These are phyloP conservation scores for Daldinia sp. DNA, from an alignment of 2,329 filamentous ascomycete species.

Conservation along the genomic window DNA sequence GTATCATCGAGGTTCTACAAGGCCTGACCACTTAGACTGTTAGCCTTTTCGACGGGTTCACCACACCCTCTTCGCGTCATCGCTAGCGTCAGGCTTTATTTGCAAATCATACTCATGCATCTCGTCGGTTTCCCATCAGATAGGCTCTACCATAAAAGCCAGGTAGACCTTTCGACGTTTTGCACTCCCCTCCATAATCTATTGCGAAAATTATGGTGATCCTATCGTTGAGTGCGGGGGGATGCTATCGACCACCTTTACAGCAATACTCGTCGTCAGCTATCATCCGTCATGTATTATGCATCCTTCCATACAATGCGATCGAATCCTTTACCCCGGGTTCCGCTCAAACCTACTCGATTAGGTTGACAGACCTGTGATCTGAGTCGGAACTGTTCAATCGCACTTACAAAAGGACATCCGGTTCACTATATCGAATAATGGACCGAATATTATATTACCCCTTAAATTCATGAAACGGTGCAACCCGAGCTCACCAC, in stretches of 20 bases:
- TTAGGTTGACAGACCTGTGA: conserved; percentile 23
- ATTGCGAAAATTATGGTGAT: conserved; percentile 12
- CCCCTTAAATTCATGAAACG: conserved; percentile 33
- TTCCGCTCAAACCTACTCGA: conserved; percentile 28
- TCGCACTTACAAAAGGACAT: conserved; percentile 3
- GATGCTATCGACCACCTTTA: conserved; percentile 11
- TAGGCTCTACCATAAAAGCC: conserved; percentile 9
- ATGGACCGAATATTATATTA: conserved; percentile 21
- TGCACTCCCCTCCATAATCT: conserved; percentile 17
- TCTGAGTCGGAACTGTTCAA: conserved; percentile 19
- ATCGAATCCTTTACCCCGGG: conserved; percentile 38
- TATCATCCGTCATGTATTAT: conserved; percentile 14
- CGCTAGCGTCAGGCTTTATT: conserved; percentile 26
- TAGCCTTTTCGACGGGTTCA: conserved; percentile 16
- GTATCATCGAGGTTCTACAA: conserved; percentile 25
- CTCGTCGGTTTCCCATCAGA: conserved; percentile 8
- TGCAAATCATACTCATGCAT: conserved; percentile 30
- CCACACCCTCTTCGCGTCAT: conserved; percentile 16
- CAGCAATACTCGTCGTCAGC: conserved; percentile 2
- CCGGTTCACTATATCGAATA: conserved; percentile 21
- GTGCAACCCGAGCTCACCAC: conserved; percentile 12
- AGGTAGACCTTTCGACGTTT: conserved; percentile 5
- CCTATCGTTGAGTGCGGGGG: conserved; percentile 15
- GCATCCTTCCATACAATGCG: conserved; percentile 26
- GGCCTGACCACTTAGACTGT: conserved; percentile 19